Evolutionary conservation across 106 monocot genomes (phyloP).

Genomic region (Gastrodia elata): DNA sequence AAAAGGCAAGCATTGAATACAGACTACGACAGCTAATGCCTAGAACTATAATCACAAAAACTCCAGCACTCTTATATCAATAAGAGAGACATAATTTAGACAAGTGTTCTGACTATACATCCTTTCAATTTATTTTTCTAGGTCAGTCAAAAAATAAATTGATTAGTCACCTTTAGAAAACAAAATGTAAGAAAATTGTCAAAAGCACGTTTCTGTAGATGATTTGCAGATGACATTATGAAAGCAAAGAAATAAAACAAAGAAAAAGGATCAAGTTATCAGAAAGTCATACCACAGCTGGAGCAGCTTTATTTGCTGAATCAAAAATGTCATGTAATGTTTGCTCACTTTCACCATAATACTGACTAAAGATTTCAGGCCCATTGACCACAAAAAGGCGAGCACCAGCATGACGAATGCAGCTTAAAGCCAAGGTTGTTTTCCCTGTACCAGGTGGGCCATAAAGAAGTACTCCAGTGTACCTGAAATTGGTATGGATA

Average conservation of each 20-base stretch:
- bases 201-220: not conserved
- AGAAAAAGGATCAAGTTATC: not conserved
- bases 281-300: constrained; percentile 73
- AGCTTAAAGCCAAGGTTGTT: constrained; percentile 67
- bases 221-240: not conserved
- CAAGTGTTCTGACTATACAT: not conserved
- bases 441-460: constrained; percentile 98
- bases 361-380: constrained; percentile 87
- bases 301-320: constrained; percentile 63
- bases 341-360: constrained; percentile 92
- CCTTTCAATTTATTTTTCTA: not conserved
- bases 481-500: constrained; percentile 30
- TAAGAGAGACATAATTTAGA: not conserved
- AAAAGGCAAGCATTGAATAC: not conserved
- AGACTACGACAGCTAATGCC: not conserved
- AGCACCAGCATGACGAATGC: constrained; percentile 50
- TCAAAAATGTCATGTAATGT: constrained; percentile 58
- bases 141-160: not conserved
- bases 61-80: not conserved
- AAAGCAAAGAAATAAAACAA: not conserved
- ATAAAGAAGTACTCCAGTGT: constrained; percentile 87
- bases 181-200: not conserved
- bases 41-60: not conserved
- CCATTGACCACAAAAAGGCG: constrained; percentile 75
- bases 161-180: not conserved